Percentiles rank a stretch among this genome's conserved stretches.
Evolutionary conservation across 768 basidiomycete genomes (phyloP).

Genomic region (Dioszegia aurantiaca): DNA sequence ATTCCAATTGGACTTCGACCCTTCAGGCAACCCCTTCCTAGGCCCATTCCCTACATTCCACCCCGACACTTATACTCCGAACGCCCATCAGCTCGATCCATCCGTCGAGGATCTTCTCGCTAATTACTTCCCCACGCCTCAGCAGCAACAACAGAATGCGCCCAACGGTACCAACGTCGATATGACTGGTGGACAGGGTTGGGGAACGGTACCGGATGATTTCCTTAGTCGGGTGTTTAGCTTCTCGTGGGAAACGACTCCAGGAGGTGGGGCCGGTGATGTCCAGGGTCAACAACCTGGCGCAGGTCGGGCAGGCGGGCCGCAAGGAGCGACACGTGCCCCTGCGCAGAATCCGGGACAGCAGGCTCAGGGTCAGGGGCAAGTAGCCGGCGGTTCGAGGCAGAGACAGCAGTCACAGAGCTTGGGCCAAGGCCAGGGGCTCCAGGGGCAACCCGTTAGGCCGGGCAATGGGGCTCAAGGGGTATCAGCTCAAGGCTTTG

Average conservation of each 20-base stretch:
- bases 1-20: constrained; percentile 16
- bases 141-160: constrained; percentile 9
- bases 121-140: constrained; percentile 34
- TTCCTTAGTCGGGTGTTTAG: constrained; percentile 44
- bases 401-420: not conserved
- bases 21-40: not conserved
- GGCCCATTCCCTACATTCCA: constrained; percentile 13
- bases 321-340: not conserved
- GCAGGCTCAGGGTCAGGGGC: not conserved
- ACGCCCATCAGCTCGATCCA: constrained; percentile 28
- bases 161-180: not conserved
- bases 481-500: too few relatives aligned
- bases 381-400: not conserved
- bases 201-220: constrained; percentile 37
- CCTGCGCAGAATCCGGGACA: not conserved
- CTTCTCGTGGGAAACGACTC: constrained; percentile 35
- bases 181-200: not conserved
- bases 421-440: not conserved
- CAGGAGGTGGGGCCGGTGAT: not conserved
- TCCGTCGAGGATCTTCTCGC: constrained; percentile 46
- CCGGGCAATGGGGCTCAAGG: too few relatives aligned
- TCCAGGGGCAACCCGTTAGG: too few relatives aligned
- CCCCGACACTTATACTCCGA: constrained; percentile 11
- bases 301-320: not conserved
- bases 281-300: not conserved